Percentiles rank a stretch among this genome's conserved stretches.
Conservation (phyloP, 345 rosid genomes). For the Arabidopsis thaliana region TAIR10.1 NC_003075.7:14805001-14805500, state of each 20-base stretch:
- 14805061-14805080: slow-evolving; percentile 45
- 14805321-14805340: background rate
- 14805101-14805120: slow-evolving; percentile 44
- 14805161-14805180: slow-evolving; percentile 32
- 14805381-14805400: background rate
- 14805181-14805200: slow-evolving; percentile 1
- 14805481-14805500: slow-evolving; percentile 21
- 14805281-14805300: background rate
- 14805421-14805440: slow-evolving; percentile 4
- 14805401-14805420: background rate
- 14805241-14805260: background rate
- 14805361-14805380: slow-evolving; percentile 10
- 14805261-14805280: background rate
- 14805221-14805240: slow-evolving; percentile 8
- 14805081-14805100: slow-evolving; percentile 47
- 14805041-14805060: slow-evolving; percentile 44
- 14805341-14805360: background rate
- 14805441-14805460: slow-evolving; percentile 5
- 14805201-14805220: slow-evolving; percentile 11
- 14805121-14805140: slow-evolving; percentile 34
- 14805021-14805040: slow-evolving; percentile 10
- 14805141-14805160: background rate
- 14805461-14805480: background rate
- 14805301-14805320: background rate
- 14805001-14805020: slow-evolving; percentile 41